Evolutionary conservation across 352 stramenopile species (phyloP), one percentile per base, ranked within the genome.

Genomic region (Saprolegnia diclina): DNA sequence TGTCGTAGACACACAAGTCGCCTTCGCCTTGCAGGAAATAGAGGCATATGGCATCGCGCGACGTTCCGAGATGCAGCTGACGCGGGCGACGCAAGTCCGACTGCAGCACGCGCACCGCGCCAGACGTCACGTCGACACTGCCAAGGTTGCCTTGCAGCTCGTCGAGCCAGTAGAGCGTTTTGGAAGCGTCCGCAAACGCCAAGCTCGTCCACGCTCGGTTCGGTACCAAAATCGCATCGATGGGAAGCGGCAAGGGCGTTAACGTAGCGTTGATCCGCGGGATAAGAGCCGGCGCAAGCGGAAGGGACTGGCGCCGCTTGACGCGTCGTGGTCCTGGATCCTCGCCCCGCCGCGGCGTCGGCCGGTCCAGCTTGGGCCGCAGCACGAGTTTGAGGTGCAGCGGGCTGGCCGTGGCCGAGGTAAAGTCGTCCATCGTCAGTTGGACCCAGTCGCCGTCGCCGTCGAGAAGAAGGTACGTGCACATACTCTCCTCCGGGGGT

Each of bases 81-180:
- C 19, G 26, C 21, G 61, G 61, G 1, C n/a, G 26, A 14, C 24
- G 44, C 11, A 54, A 45, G 7, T 24, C 4, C 10, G 14, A 10
- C 19, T 55, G n/a, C 45, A 67, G n/a, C 44, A 67, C 48, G n/a
- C 13, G 24, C 13, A 46, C 42, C 5, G 56, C 48, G 22, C 45
- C 24, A 3, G 44, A 35, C 3, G 19, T 45, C 13, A 48, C 5
- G 18, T 67, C 32, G 45, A 56, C n/a, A 29, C 24, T 54, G 14
- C 61, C 37, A 21, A 67, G 48, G 11, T 38, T 38, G 9, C 61
- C 61, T 38, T 67, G 61, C 5, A 22, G 10, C 21, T 32, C 18
- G 37, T 67, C 61, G 10, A 67, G 29, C 61, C 61, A 67, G 48
- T 57, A 67, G 9, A 67, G n/a, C 14, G 10, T 50, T 46, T n/a